Conservation (phyloP, 192 early-diverging fungal species). For the Ambispora gerdemannii region DNA sequence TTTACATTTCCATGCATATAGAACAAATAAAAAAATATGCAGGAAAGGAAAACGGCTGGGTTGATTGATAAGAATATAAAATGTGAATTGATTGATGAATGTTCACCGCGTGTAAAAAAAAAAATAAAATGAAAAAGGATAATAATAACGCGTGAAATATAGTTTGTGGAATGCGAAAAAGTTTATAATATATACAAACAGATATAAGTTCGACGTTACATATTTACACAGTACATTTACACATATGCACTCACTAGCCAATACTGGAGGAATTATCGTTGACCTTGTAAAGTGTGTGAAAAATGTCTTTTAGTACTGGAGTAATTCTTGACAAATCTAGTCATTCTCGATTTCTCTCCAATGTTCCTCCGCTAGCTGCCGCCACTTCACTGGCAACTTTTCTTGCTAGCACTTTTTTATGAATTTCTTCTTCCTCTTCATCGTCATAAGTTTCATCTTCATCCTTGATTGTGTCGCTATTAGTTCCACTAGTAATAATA, state of each 20-base stretch:
- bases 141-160: too few species aligned
- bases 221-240: neutral
- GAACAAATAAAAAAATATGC: too few species aligned
- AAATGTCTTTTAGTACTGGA: too few species aligned
- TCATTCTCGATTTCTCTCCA: conserved; percentile 25
- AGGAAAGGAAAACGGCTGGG: too few species aligned
- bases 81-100: too few species aligned
- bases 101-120: too few species aligned
- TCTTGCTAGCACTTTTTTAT: conserved; percentile 12
- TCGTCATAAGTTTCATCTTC: neutral
- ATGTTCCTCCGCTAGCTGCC: conserved; percentile 14
- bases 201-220: neutral
- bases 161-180: too few species aligned
- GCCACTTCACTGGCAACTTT: conserved; percentile 26
- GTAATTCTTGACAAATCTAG: too few species aligned
- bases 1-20: too few species aligned
- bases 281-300: too few species aligned
- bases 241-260: neutral
- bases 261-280: neutral
- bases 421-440: conserved; percentile 16
- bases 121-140: too few species aligned
- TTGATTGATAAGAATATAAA: too few species aligned
- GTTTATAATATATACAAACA: neutral
- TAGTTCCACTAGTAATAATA: conserved; percentile 9
- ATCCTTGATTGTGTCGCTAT: neutral